Base-by-base conservation (phyloP, 2,329 filamentous ascomycete genomes). In the Colletotrichum nymphaeae region DNA sequence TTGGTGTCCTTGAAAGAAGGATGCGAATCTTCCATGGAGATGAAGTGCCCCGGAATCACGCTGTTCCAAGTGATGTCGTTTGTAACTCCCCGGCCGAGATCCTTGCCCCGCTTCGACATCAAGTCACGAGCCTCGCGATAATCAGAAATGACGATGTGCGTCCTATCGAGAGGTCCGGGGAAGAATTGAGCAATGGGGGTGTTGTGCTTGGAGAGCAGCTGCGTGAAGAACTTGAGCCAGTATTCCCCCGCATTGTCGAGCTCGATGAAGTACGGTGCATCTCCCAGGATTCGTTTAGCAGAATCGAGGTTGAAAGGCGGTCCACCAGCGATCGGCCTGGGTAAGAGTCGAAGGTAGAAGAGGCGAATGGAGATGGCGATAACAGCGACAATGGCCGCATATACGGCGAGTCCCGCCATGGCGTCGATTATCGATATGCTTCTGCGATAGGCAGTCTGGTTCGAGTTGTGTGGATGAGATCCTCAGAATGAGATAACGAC, bases 51-150 rank as follows among this genome's bases (percentile, higher is more conserved):
- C 5, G 64, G 55, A 2, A 67, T 9, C 8, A 67, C 37, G 9
- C 64, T 56, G 2, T 32, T 56, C 64, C 56, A 67, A 6, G 37
- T 14, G n/a, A 35, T 22, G 14, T 62, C 35, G n/a, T 52, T 67
- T 5, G 3, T 28, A 9, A 42, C 46, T 0, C 55, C 64, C 9
- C 55, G 37, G 7, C 55, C 28, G 11, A 67, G 37, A 28, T 62
- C 37, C n/a, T 62, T 67, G 56, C 35, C 19, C 24, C 64, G 56
- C 64, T 62, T 67, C n/a, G 64, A 42, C 35, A 67, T 58, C 24
- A 67, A 56, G n/a, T 67, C 55, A 14, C 55, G 55, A 4, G 64
- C 55, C 57, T 67, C 64, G 4, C 55, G 55, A 6, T 62, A 67
- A 35, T 67, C 64, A 1, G 30, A 56, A 52, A 67, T 62, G 35